Base-by-base conservation (phyloP, 257 asterid species). In the Orobanche coerulescens region DNA sequence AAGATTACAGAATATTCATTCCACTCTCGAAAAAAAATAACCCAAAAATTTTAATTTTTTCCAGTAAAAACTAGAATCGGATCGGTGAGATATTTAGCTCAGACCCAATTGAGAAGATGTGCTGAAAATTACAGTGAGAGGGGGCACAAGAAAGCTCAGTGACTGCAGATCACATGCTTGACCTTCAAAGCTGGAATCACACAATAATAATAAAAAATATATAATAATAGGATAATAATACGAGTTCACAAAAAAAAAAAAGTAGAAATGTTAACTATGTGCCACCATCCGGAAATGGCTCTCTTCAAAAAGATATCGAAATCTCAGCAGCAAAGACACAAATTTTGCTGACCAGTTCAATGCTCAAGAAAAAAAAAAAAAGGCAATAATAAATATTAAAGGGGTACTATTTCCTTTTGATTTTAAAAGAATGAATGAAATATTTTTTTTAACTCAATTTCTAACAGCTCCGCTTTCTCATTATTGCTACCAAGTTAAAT, bases 331-430 rank as follows among this genome's bases (percentile, higher is more conserved):
- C 74, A 67, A 12, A 76, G 75, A 73, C 78, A 69, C 76, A 37
- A 74, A 78, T 73, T 70, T 61, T 64, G 79, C 81, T 73, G 82
- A 81, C 84, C 72, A 62, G 60, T 73, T 75, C 83, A 72, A 72
- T 75, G 75, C 80, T 68, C 70, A 57, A 72, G 50, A 47, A 62
- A 25, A 61, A 66, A 28, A n/a, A 2, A 20, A 20, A 47, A 19
- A 47, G 1, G 42, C 56, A 72, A 71, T 65, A 49, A 37, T 30
- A 30, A 30, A 43, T 36, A 33, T 78, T 62, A 40, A 16, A 47
- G 42, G 49, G 62, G 19, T 44, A 37, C 3, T 39, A 39, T 5
- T 34, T 75, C 30, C 30, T 52, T 68, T 49, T 56, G 31, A 26
- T n/a, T n/a, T n/a, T n/a, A n/a, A n/a, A n/a, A n/a, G n/a, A n/a